phyloP scores from a whole-genome alignment of 2,329 filamentous ascomycete genomes.

The Diaporthe aspalathi region DNA sequence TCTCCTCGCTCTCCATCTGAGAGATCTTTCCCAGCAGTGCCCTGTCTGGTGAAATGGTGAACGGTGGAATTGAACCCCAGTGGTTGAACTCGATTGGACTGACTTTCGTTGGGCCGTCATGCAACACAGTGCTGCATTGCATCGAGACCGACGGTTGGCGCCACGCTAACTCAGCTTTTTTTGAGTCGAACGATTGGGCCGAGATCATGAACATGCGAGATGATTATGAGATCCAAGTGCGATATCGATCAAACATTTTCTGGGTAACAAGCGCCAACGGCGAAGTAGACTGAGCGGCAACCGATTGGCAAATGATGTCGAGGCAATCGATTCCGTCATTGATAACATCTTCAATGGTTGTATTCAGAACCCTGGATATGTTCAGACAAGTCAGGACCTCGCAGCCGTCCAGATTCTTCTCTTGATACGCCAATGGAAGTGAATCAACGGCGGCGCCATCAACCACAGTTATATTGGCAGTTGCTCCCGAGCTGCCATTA shows the following conservation, averaged over 20 bases:
- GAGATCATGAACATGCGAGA: background rate
- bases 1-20: background rate
- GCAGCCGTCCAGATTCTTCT: background rate
- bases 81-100: background rate
- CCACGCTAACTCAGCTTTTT: background rate
- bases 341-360: background rate
- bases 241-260: background rate
- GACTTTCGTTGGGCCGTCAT: background rate
- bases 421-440: background rate
- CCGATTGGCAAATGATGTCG: background rate
- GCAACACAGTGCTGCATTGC: background rate
- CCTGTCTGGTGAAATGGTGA: background rate
- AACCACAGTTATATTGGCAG: background rate
- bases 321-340: background rate
- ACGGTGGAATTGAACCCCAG: background rate
- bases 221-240: background rate
- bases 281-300: background rate
- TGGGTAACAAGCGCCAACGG: background rate
- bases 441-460: background rate
- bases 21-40: background rate
- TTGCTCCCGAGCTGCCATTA: background rate
- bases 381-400: background rate
- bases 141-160: background rate
- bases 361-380: background rate
- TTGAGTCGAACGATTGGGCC: background rate